phyloP scores from a whole-genome alignment of 192 early-diverging fungal species.

The Phlyctochytrium planicorne region DNA sequence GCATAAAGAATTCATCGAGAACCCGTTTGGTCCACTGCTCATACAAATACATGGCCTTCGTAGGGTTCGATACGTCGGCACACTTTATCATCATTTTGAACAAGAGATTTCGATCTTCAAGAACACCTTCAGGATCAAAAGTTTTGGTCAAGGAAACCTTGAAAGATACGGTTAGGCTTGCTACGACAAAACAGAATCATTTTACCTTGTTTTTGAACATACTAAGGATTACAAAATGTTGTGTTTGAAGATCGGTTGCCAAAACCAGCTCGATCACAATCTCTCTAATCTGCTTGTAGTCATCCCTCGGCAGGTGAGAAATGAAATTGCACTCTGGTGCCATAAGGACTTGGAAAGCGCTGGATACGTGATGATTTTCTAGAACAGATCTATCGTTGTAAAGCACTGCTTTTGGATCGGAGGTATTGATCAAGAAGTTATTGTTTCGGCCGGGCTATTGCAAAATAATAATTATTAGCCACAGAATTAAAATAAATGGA shows the following conservation, averaged over 20 bases:
- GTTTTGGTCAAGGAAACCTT: conserved; percentile 29
- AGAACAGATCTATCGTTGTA: conserved; percentile 58
- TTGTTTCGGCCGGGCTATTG: conserved; percentile 56
- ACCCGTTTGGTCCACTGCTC: conserved; percentile 41
- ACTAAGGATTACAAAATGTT: conserved; percentile 46
- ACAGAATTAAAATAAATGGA: background rate
- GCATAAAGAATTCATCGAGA: conserved; percentile 45
- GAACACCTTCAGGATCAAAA: conserved; percentile 37
- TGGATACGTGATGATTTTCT: conserved; percentile 50
- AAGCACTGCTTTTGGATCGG: conserved; percentile 40
- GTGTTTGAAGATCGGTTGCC: conserved; percentile 47
- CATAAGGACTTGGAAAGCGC: conserved; percentile 37
- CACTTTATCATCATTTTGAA: conserved; percentile 56
- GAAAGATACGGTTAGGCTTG: background rate
- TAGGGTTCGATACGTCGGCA: conserved; percentile 55
- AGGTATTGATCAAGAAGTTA: conserved; percentile 47
- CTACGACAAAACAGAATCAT: background rate
- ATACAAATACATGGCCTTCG: conserved; percentile 39
- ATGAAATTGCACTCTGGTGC: conserved; percentile 50
- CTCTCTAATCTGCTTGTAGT: conserved; percentile 44
- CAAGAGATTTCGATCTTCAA: conserved; percentile 45
- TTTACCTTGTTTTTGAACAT: conserved; percentile 57
- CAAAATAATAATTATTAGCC: background rate
- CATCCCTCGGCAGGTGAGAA: conserved; percentile 29
- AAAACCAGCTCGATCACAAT: conserved; percentile 51